Conservation (phyloP, 192 early-diverging fungal genomes). For the Gorgonomyces haynaldii region DNA sequence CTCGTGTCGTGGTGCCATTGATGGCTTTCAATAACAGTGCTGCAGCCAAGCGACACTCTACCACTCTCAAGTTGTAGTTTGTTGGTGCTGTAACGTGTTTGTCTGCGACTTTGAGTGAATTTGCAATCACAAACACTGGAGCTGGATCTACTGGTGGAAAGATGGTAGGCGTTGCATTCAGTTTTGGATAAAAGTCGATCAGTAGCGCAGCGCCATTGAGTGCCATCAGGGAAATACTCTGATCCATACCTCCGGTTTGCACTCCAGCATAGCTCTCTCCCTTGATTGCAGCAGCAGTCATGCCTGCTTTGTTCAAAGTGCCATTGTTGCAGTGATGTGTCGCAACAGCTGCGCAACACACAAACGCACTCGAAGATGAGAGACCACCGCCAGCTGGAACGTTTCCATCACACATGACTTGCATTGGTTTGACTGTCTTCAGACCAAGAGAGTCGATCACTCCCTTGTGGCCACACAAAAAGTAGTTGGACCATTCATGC, state of each 20-base stretch:
- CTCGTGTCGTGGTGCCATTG: conserved; percentile 24
- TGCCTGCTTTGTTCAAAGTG: conserved; percentile 30
- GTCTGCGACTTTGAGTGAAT: conserved; percentile 74
- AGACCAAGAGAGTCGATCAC: conserved; percentile 39
- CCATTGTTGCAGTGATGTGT: conserved; percentile 42
- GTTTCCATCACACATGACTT: conserved; percentile 62
- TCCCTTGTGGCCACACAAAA: conserved; percentile 79
- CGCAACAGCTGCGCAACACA: conserved; percentile 64
- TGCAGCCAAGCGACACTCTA: conserved; percentile 76
- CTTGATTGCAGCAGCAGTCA: conserved; percentile 64
- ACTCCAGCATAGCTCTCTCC: conserved; percentile 73
- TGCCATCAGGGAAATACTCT: conserved; percentile 76
- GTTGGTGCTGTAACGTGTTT: conserved; percentile 78
- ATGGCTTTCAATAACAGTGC: conserved; percentile 45
- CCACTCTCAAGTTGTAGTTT: conserved; percentile 86
- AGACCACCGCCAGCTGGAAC: conserved; percentile 75
- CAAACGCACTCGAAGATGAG: conserved; percentile 76
- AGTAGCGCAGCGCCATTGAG: conserved; percentile 54
- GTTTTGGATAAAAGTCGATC: conserved; percentile 72
- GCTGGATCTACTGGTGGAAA: conserved; percentile 41
- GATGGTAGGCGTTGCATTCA: conserved; percentile 43
- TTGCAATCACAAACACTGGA: conserved; percentile 77
- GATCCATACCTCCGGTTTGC: conserved; percentile 71
- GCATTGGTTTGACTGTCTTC: conserved; percentile 44
- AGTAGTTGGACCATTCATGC: conserved; percentile 85